Conservation (phyloP, 305 asterid genomes). For the Euphrasia arctica region DNA sequence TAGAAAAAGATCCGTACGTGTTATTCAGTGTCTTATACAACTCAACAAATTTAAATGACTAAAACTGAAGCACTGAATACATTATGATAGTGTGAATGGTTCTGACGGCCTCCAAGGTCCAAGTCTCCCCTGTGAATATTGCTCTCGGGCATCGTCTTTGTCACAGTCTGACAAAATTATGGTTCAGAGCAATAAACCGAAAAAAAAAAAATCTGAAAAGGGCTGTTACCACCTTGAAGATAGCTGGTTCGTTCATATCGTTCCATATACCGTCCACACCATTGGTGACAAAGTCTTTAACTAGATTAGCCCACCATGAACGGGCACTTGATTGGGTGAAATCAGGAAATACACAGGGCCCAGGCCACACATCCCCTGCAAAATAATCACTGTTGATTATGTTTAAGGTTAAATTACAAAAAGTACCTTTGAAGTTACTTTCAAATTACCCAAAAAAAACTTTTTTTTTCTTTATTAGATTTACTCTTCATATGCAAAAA, state of each 20-base stretch:
- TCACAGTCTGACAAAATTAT: constrained; percentile 51
- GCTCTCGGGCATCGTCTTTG: constrained; percentile 97
- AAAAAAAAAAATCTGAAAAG: constrained; percentile 24
- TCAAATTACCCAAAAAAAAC: too few relatives aligned
- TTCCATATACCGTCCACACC: constrained; percentile 99
- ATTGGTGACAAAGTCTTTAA: constrained; percentile 64
- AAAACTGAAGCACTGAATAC: constrained; percentile 33
- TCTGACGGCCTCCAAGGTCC: constrained; percentile 85
- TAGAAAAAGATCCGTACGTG: constrained; percentile 1
- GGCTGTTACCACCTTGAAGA: constrained; percentile 71
- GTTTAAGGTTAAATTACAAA: too few relatives aligned
- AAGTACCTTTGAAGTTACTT: too few relatives aligned
- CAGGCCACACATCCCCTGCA: constrained; percentile 96
- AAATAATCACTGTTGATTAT: constrained; percentile 12
- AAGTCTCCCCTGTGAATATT: constrained; percentile 86
- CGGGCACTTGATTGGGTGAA: constrained; percentile 74
- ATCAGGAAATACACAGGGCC: constrained; percentile 95
- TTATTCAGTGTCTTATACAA: background rate
- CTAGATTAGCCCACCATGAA: constrained; percentile 93
- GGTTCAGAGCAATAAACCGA: constrained; percentile 13
- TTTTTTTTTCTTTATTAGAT: too few relatives aligned
- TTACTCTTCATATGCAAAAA: too few relatives aligned
- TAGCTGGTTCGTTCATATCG: constrained; percentile 99
- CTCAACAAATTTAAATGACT: background rate
- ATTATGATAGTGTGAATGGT: constrained; percentile 91